phyloP scores from a whole-genome alignment of 2,329 filamentous ascomycete genomes.

The Neofusicoccum umdonicola region DNA sequence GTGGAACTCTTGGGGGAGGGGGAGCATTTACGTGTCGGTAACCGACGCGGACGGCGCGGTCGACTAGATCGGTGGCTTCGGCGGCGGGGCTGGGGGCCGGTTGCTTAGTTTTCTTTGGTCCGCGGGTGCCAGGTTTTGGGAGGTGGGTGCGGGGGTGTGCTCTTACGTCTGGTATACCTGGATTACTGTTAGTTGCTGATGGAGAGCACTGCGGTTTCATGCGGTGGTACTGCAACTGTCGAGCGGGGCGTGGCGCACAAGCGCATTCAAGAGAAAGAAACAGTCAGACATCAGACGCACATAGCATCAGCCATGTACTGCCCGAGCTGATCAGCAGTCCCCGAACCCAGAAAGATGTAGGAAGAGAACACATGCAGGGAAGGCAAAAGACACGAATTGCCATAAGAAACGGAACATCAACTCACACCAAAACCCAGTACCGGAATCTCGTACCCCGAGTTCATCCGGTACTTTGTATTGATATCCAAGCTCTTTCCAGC shows the following conservation, averaged over 20 bases:
- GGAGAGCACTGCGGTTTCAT: background rate
- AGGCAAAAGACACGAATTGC: slow-evolving; percentile 2
- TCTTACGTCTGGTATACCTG: slow-evolving; percentile 43
- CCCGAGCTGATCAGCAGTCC: too few relatives aligned
- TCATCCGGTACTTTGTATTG: slow-evolving; percentile 51
- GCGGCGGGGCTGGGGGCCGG: slow-evolving; percentile 49
- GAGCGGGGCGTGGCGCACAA: too few relatives aligned
- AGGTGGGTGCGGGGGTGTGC: background rate
- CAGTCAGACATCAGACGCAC: too few relatives aligned
- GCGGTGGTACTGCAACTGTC: slow-evolving; percentile 8
- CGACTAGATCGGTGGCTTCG: slow-evolving; percentile 56
- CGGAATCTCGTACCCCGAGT: slow-evolving; percentile 62
- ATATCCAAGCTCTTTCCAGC: slow-evolving; percentile 37
- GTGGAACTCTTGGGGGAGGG: too few relatives aligned
- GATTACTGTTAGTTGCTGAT: background rate
- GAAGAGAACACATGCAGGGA: background rate
- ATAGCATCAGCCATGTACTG: too few relatives aligned
- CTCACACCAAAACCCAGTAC: slow-evolving; percentile 56
- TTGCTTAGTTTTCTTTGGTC: background rate
- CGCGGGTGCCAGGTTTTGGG: background rate
- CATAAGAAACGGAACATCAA: slow-evolving; percentile 25
- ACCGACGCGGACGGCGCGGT: slow-evolving; percentile 50
- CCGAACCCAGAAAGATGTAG: too few relatives aligned
- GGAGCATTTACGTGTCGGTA: slow-evolving; percentile 43
- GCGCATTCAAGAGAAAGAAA: too few relatives aligned